Conservation (phyloP, 257 asterid genomes). For the Solanum tarijense region DNA sequence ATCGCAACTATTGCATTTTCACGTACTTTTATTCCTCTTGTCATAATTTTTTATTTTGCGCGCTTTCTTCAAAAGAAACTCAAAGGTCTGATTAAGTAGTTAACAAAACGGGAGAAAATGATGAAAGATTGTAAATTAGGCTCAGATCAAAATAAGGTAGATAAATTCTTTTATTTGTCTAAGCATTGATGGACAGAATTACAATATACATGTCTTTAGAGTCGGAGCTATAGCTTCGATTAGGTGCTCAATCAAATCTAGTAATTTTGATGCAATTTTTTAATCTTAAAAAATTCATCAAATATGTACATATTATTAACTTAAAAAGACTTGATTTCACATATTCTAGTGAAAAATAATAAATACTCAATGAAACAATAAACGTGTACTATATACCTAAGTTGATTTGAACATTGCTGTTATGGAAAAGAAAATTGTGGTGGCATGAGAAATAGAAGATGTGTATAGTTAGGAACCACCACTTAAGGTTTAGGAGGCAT, state of each 20-base stretch:
- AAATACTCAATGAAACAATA: neutral
- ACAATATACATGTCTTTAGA: neutral
- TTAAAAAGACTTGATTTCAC: neutral
- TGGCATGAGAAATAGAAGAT: neutral
- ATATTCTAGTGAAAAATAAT: neutral
- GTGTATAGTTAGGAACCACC: neutral
- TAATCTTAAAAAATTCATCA: neutral
- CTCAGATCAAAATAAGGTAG: neutral
- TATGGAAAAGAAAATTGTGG: neutral
- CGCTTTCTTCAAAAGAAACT: neutral
- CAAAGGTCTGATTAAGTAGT: neutral
- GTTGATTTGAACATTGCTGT: rapidly evolving
- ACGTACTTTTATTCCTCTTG: neutral
- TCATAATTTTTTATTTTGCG: neutral
- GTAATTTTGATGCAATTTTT: neutral
- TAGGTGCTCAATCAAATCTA: neutral
- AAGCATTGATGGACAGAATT: neutral
- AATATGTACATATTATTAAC: neutral
- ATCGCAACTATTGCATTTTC: neutral
- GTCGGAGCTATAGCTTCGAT: neutral
- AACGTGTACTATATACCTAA: neutral
- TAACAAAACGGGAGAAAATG: neutral
- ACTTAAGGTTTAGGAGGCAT: neutral
- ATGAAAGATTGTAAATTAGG: rapidly evolving
- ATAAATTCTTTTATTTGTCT: neutral